phyloP scores from a whole-genome alignment of 2,329 filamentous ascomycete species.

The Penicillium expansum region DNA sequence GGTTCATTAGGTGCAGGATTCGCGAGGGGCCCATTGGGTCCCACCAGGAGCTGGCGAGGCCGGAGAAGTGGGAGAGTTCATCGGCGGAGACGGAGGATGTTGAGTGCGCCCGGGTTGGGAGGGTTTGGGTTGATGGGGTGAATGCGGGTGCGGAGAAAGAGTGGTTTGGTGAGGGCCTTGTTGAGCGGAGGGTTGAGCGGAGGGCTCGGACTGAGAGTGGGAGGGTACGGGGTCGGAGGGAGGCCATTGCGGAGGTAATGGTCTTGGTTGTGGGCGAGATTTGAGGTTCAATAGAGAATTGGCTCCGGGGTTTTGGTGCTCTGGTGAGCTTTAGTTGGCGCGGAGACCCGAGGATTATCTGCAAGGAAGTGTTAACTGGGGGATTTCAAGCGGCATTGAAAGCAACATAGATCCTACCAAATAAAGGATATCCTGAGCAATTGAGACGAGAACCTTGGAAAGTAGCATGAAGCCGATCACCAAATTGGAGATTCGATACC shows the following conservation, averaged over 20 bases:
- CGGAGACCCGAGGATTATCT: neutral
- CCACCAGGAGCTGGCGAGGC: constrained; percentile 94
- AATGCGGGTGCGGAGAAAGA: neutral
- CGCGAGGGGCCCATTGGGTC: constrained; percentile 89
- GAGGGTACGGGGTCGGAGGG: constrained; percentile 5
- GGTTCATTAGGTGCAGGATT: constrained; percentile 96
- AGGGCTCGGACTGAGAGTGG: constrained; percentile 11
- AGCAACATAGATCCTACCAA: constrained; percentile 1
- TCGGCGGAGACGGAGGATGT: constrained; percentile 75
- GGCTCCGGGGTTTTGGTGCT: neutral
- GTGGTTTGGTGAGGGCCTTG: constrained; percentile 1
- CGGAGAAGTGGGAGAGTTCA: constrained; percentile 92
- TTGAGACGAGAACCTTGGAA: constrained; percentile 7
- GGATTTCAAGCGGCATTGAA: neutral
- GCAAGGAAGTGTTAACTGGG: neutral
- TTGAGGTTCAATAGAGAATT: neutral
- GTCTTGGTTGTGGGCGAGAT: neutral
- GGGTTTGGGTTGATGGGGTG: neutral
- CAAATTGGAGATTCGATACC: constrained; percentile 10
- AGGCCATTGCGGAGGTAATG: constrained; percentile 13
- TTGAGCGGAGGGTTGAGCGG: constrained; percentile 2
- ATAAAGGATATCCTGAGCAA: constrained; percentile 3
- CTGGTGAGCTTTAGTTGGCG: neutral
- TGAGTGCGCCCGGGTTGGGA: constrained; percentile 28
- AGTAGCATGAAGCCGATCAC: constrained; percentile 17